Evolutionary conservation across 495 filamentous ascomycete species (phyloP), one percentile per base, ranked within the genome.

Genomic region (Clohesyomyces aquaticus): DNA sequence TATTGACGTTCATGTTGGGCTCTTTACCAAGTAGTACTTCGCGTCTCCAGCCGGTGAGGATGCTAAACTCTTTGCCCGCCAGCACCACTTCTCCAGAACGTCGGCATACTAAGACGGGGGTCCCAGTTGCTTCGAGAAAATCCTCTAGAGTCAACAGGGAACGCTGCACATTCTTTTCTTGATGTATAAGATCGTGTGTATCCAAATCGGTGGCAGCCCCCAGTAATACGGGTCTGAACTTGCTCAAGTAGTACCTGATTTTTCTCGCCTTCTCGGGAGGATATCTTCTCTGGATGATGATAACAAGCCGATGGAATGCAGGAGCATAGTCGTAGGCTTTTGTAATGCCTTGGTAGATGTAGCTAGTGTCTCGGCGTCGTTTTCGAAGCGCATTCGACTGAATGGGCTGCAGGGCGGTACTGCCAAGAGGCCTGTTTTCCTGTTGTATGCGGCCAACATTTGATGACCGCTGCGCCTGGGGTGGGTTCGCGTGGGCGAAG

Each of bases 151-250:
- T 91, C 73, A 87, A 90, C 12, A 98, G 81, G 1, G 89, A 92
- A 41, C 94, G 89, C 73, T 98, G 94, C 71, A 98, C 91, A 72
- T 89, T 93, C 74, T 95, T 93, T 75, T 98, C 94, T 90, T 94
- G 95, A 77, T 97, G 96, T 22, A 98, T 86, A 19, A 98, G 82
- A 72, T 98, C 94, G 70, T 93, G 85, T 26, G 85, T 80, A 58
- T 90, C 91, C 35, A 98, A 78, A 2, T 87, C 91, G 63, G 87
- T 88, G 22, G 88, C 93, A 57, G 88, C 94, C 3, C 91, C 85
- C 65, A 98, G 93, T 76, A 98, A 93, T 6, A 91, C 91, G 4
- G 94, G 94, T 19, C 94, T 89, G 65, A 96, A 95, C 43, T 87
- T 88, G 9, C 91, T 88, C 60, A 98, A 83, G 11, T 92, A 86